A percentile compares a stretch with the other conserved stretches of the same genome.
Conservation (phyloP, 1,139 yeast species). For the Trichomonascaceae sp. region DNA sequence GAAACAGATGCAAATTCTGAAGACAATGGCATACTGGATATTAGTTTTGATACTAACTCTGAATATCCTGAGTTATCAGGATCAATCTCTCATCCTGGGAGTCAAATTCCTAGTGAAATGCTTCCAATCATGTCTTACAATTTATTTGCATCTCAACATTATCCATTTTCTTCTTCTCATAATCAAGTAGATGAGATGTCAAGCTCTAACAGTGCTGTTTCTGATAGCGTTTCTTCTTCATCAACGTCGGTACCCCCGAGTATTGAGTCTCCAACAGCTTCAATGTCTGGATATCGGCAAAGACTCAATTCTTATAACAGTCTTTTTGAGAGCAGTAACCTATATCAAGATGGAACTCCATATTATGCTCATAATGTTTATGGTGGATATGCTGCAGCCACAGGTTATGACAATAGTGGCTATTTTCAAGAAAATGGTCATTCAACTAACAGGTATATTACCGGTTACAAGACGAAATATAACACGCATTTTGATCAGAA, state of each 20-base stretch:
- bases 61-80: background rate
- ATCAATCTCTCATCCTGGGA: background rate
- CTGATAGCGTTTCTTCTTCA: background rate
- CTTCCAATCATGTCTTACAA: background rate
- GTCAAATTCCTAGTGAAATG: background rate
- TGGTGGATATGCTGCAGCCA: background rate
- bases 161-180: background rate
- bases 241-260: background rate
- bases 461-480: background rate
- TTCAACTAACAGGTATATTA: background rate
- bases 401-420: background rate
- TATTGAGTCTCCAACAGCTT: background rate
- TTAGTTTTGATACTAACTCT: background rate
- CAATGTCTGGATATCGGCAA: background rate
- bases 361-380: background rate
- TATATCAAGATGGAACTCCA: background rate
- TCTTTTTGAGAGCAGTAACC: background rate
- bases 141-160: background rate
- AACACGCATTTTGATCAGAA: background rate
- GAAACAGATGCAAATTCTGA: background rate
- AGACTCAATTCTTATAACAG: background rate
- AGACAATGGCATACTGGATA: background rate
- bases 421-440: background rate
- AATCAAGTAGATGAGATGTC: slow-evolving; percentile 2
- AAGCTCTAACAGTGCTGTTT: background rate